phyloP scores from a whole-genome alignment of 768 basidiomycete genomes.

The Kwoniella shandongensis region DNA sequence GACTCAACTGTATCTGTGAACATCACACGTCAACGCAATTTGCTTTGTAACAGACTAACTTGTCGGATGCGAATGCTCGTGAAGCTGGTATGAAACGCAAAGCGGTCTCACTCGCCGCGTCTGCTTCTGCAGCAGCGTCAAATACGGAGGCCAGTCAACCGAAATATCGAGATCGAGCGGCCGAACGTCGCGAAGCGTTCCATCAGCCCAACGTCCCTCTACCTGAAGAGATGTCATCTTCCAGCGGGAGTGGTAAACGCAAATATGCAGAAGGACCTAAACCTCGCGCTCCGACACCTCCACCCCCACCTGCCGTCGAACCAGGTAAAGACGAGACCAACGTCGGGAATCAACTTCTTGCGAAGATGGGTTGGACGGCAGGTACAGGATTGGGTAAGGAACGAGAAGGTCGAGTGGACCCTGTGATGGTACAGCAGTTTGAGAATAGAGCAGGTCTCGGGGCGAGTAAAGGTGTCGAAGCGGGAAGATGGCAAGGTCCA shows the following conservation, averaged over 20 bases:
- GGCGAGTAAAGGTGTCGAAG: constrained; percentile 80
- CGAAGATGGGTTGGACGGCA: constrained; percentile 98
- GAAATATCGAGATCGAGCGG: constrained; percentile 93
- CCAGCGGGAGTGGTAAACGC: constrained; percentile 53
- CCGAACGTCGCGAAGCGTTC: constrained; percentile 83
- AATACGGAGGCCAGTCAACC: constrained; percentile 54
- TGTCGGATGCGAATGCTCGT: constrained; percentile 58
- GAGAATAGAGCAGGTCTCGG: constrained; percentile 84
- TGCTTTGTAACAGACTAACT: constrained; percentile 85
- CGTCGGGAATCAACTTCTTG: constrained; percentile 85
- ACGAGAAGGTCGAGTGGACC: constrained; percentile 82
- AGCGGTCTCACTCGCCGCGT: constrained; percentile 62
- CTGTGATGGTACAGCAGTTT: constrained; percentile 76
- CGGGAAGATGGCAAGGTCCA: constrained; percentile 38
- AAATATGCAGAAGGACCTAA: constrained; percentile 63
- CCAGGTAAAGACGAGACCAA: constrained; percentile 80
- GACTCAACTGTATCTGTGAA: no score
- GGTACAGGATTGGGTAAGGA: constrained; percentile 80
- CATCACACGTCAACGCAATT: no score
- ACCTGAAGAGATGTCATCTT: constrained; percentile 57
- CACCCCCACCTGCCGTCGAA: constrained; percentile 65
- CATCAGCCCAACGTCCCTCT: constrained; percentile 85
- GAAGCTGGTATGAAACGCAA: constrained; percentile 66
- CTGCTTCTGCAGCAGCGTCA: constrained; percentile 5
- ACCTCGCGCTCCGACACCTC: constrained; percentile 58